These are phyloP conservation scores for Colletotrichum zoysiae DNA, from an alignment of 2,329 filamentous ascomycete species.

Conservation along the genomic window DNA sequence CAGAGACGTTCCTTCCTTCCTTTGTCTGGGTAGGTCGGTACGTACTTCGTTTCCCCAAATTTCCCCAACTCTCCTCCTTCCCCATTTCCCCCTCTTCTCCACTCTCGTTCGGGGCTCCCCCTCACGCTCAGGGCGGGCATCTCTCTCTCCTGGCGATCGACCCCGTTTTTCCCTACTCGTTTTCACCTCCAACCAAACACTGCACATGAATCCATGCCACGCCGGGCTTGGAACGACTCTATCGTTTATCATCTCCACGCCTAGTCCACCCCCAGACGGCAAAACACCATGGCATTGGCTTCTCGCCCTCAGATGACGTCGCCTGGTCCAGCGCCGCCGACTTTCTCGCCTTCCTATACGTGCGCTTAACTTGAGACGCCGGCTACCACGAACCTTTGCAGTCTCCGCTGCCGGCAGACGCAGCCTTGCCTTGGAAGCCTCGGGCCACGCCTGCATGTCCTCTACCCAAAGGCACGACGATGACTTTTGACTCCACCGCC, in stretches of 20 bases:
- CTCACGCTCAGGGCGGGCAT: constrained; percentile 2
- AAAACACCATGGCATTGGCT: constrained; percentile 27
- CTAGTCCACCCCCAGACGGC: background rate
- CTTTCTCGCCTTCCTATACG: constrained; percentile 29
- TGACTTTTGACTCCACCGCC: constrained; percentile 9
- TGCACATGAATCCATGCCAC: background rate
- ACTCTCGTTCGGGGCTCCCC: constrained; percentile 11
- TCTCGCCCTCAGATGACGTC: constrained; percentile 32
- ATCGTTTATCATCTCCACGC: constrained; percentile 5
- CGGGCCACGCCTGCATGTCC: constrained; percentile 1
- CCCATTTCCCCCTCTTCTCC: background rate
- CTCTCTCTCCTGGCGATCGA: background rate
- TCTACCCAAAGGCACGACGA: background rate
- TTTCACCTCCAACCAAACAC: background rate
- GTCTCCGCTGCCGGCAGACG: background rate
- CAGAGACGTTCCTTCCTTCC: background rate
- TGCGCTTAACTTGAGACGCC: constrained; percentile 34
- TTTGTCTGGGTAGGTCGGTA: background rate
- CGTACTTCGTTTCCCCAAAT: background rate
- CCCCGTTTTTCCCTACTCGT: background rate
- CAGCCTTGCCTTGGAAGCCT: background rate
- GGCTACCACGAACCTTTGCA: constrained; percentile 1
- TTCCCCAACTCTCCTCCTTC: constrained; percentile 24
- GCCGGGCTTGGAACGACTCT: background rate
- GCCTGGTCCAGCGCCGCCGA: constrained; percentile 5